Evolutionary conservation across 1,284 basidiomycete genomes (phyloP).

Genomic region (Rhodotorula mucilaginosa): DNA sequence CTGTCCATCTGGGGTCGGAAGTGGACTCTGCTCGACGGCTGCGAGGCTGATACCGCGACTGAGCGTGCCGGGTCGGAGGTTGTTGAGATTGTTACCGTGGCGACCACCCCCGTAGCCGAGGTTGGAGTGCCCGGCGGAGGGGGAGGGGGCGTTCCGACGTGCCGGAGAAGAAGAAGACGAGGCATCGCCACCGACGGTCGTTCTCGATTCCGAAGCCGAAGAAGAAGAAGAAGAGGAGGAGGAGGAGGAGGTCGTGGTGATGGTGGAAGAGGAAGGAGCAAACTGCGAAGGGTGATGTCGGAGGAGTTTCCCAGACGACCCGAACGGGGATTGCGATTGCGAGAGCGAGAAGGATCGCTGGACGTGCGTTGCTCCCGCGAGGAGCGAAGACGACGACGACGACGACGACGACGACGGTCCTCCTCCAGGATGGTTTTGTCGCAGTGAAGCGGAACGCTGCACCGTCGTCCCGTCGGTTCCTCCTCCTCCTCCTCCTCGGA

Average conservation of each 20-base stretch:
- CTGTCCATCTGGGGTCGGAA: conserved; percentile 2
- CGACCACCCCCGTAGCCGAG: too few species aligned
- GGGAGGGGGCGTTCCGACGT: too few species aligned
- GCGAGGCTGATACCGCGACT: conserved; percentile 1
- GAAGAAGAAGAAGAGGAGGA: too few species aligned
- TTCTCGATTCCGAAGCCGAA: too few species aligned
- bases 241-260: too few species aligned
- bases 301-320: background rate
- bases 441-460: background rate
- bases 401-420: background rate
- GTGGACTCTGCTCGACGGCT: background rate
- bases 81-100: background rate
- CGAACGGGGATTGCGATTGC: background rate
- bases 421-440: background rate
- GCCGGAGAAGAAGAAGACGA: too few species aligned
- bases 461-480: background rate
- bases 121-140: too few species aligned
- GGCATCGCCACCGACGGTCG: too few species aligned
- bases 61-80: background rate
- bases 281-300: background rate
- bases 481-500: background rate
- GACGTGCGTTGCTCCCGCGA: background rate
- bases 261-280: background rate
- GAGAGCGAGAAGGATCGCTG: background rate
- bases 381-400: background rate